phyloP scores from a whole-genome alignment of 1,139 yeast genomes.

The Protomyces lactucae-debilis region DNA sequence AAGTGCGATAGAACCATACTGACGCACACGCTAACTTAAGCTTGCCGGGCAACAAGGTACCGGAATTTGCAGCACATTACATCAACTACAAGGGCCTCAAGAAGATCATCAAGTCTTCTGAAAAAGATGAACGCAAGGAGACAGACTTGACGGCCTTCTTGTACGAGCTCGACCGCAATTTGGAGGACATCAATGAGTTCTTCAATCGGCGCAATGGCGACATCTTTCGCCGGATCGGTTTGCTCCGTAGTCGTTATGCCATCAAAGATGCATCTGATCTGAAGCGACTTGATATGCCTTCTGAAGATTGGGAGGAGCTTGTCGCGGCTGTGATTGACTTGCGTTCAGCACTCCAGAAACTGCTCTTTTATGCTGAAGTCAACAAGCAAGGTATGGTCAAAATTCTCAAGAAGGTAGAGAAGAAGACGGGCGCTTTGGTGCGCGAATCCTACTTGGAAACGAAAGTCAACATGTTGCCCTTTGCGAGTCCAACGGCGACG shows the following conservation, averaged over 20 bases:
- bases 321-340: conserved; percentile 70
- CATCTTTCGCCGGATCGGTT: conserved; percentile 61
- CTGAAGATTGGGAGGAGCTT: conserved; percentile 48
- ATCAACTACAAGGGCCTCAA: conserved; percentile 83
- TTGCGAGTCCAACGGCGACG: conserved; percentile 60
- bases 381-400: conserved; percentile 87
- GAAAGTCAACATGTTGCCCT: conserved; percentile 68
- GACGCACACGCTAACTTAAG: neutral
- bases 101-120: conserved; percentile 51
- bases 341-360: conserved; percentile 69
- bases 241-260: conserved; percentile 39
- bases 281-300: conserved; percentile 31
- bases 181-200: conserved; percentile 75
- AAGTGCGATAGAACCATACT: neutral
- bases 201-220: conserved; percentile 69
- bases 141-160: conserved; percentile 50
- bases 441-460: conserved; percentile 64
- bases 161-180: conserved; percentile 71
- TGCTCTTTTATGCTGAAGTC: conserved; percentile 80
- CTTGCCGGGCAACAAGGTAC: conserved; percentile 18
- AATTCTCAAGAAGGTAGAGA: conserved; percentile 84
- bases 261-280: conserved; percentile 27
- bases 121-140: conserved; percentile 37
- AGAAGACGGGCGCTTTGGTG: conserved; percentile 67
- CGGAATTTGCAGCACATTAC: conserved; percentile 46